Base-by-base conservation (phyloP, 345 rosid genomes). In the Hibiscus tridactylites region DNA sequence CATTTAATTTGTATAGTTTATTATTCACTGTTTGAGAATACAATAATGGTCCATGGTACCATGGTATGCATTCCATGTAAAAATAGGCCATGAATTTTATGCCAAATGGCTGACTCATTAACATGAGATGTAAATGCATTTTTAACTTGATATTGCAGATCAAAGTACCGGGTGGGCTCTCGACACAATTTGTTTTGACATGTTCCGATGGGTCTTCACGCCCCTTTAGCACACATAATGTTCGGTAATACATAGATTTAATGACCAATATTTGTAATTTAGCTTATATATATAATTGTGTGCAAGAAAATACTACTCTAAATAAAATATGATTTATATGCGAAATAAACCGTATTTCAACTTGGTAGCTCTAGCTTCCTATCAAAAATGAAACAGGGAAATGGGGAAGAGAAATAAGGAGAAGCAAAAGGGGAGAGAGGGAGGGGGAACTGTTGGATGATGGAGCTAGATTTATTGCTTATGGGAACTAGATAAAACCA, bases 91-190 rank as follows among this genome's bases (percentile, higher is more conserved):
- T 28, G n/a, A 12, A 57, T 17, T 5, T 26, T 15, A 1, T 67
- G 19, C 37, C 71, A 15, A 35, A 26, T 47, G 42, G 13, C 31
- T 16, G 0, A 8, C 71, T 47, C 16, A 26, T 67, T 49, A 24
- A 28, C 39, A 8, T 67, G 31, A 47, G 39, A 26, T 46, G 4
- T 60, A 59, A 26, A 8, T 16, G 71, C 24, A 42, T 44, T 60
- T 71, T 70, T 60, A 21, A 74, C 61, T 42, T 52, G 65, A 29
- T 61, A 16, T 72, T 77, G 82, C 94, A 93, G 98, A 87, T 91
- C 47, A 91, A 85, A 85, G 86, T 93, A 78, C 98, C 97, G 42
- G 79, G 85, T 78, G 98, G 97, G 76, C 56, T 70, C 47, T 91
- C 96, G 47, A 80, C 84, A 60, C 98, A 93, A 75, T 88, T 91